Evolutionary conservation across 441 rosid species (phyloP).

Genomic region (Adansonia grandidieri): DNA sequence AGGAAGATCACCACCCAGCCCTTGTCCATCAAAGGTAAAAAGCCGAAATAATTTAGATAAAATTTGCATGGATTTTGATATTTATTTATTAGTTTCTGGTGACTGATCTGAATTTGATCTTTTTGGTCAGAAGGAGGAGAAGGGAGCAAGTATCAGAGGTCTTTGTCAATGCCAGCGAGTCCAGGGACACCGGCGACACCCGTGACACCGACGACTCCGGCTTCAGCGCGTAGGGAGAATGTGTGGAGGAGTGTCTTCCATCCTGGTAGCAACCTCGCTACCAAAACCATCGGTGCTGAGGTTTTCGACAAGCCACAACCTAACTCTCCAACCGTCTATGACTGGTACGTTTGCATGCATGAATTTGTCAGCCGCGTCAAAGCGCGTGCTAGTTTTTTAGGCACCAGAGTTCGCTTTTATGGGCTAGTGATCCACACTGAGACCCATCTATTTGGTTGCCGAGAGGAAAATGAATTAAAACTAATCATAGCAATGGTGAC

Average conservation of each 20-base stretch:
- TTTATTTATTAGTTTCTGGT: slow-evolving; percentile 22
- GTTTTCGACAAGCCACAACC: slow-evolving; percentile 80
- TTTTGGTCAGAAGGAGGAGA: slow-evolving; percentile 31
- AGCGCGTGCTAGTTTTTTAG: background rate
- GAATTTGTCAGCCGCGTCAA: background rate
- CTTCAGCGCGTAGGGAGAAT: slow-evolving; percentile 69
- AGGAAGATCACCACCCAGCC: slow-evolving; percentile 65
- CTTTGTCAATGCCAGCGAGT: slow-evolving; percentile 51
- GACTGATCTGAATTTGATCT: background rate
- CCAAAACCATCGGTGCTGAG: slow-evolving; percentile 61
- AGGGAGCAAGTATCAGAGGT: slow-evolving; percentile 48
- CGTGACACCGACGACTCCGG: slow-evolving; percentile 61
- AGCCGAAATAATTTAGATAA: background rate
- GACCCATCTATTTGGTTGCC: slow-evolving; percentile 6
- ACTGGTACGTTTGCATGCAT: slow-evolving; percentile 60
- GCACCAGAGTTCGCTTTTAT: background rate
- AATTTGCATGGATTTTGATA: background rate
- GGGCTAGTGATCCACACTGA: background rate
- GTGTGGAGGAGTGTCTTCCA: slow-evolving; percentile 98
- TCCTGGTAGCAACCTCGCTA: slow-evolving; percentile 93
- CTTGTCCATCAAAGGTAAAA: slow-evolving; percentile 48
- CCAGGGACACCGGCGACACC: slow-evolving; percentile 70
- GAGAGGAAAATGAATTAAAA: background rate
- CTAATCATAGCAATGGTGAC: background rate
- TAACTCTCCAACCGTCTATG: slow-evolving; percentile 89